A percentile compares a stretch with the other conserved stretches of the same genome.
Conservation (phyloP, 2,329 filamentous ascomycete genomes). For the Alternaria ethzedia region DNA sequence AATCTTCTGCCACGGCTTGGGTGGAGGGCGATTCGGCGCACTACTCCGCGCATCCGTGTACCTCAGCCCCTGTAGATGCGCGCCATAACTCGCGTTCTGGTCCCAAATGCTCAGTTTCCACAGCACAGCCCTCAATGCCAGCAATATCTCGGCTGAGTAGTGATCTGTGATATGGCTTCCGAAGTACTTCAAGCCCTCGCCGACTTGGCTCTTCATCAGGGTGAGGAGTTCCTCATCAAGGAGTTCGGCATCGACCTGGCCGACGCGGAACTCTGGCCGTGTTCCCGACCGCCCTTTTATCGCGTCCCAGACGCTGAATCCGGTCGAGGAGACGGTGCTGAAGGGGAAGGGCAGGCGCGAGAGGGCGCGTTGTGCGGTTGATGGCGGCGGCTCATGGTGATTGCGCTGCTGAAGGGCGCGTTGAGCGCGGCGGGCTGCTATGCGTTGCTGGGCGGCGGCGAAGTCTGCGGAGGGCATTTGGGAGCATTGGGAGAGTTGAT, state of each 20-base stretch:
- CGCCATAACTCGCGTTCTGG: slow-evolving; percentile 93
- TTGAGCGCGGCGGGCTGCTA: slow-evolving; percentile 78
- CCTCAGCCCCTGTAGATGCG: slow-evolving; percentile 86
- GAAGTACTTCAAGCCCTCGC: slow-evolving; percentile 86
- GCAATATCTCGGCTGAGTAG: slow-evolving; percentile 83
- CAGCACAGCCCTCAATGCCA: slow-evolving; percentile 76
- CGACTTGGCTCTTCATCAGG: slow-evolving; percentile 85
- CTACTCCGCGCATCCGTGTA: slow-evolving; percentile 81
- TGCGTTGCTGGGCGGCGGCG: slow-evolving; percentile 85
- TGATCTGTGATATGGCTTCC: slow-evolving; percentile 79
- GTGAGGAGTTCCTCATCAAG: slow-evolving; percentile 90
- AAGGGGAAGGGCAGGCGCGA: slow-evolving; percentile 62
- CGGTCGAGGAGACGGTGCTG: slow-evolving; percentile 59
- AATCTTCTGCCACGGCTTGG: slow-evolving; percentile 82
- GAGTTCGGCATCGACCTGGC: slow-evolving; percentile 94
- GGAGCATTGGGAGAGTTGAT: slow-evolving; percentile 22
- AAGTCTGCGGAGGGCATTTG: slow-evolving; percentile 68
- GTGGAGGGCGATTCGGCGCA: slow-evolving; percentile 63
- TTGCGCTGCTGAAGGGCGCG: slow-evolving; percentile 70
- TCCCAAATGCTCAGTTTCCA: slow-evolving; percentile 99
- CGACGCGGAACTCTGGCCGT: slow-evolving; percentile 85
- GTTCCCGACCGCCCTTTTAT: slow-evolving; percentile 78
- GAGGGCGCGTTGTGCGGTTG: slow-evolving; percentile 48
- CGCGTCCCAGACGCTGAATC: slow-evolving; percentile 69
- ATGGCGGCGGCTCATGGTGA: slow-evolving; percentile 52